Evolutionary conservation across 139 green algal genomes (phyloP).

Genomic region (Spirogloea muscicola): DNA sequence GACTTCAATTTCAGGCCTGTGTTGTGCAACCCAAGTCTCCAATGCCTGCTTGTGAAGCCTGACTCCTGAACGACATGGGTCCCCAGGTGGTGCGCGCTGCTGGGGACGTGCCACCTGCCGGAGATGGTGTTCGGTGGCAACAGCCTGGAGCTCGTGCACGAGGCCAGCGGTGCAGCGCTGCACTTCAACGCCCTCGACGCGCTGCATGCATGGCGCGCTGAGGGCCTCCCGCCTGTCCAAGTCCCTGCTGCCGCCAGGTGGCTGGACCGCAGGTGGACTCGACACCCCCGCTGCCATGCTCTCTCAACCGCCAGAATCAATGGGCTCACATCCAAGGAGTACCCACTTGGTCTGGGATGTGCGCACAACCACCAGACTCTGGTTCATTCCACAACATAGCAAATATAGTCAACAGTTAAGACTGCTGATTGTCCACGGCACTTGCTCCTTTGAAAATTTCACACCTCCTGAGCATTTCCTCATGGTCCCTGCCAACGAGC

Average conservation of each 20-base stretch:
- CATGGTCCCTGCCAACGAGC: too few relatives aligned
- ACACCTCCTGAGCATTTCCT: too few relatives aligned
- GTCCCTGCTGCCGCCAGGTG: constrained; percentile 33
- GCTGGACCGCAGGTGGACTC: constrained; percentile 6
- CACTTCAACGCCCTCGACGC: constrained; percentile 47
- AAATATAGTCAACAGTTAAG: too few relatives aligned
- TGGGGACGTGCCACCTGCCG: constrained; percentile 29
- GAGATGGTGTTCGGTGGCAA: constrained; percentile 48
- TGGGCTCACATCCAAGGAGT: too few relatives aligned
- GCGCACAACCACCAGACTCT: too few relatives aligned
- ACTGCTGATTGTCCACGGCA: too few relatives aligned
- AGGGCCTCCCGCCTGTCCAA: constrained; percentile 34
- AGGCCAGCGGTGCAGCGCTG: constrained; percentile 12
- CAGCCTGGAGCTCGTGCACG: constrained; percentile 37
- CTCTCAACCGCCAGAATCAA: too few relatives aligned
- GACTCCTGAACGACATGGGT: background rate
- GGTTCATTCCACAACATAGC: too few relatives aligned
- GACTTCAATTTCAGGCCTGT: background rate
- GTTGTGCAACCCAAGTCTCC: background rate
- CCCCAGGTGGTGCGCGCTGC: constrained; percentile 10
- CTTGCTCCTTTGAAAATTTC: too few relatives aligned
- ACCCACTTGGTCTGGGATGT: too few relatives aligned
- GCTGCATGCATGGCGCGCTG: constrained; percentile 35
- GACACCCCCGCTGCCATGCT: too few relatives aligned
- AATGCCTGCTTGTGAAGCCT: background rate